Conservation (phyloP, 1,284 basidiomycete species). For the Melampsora americana region DNA sequence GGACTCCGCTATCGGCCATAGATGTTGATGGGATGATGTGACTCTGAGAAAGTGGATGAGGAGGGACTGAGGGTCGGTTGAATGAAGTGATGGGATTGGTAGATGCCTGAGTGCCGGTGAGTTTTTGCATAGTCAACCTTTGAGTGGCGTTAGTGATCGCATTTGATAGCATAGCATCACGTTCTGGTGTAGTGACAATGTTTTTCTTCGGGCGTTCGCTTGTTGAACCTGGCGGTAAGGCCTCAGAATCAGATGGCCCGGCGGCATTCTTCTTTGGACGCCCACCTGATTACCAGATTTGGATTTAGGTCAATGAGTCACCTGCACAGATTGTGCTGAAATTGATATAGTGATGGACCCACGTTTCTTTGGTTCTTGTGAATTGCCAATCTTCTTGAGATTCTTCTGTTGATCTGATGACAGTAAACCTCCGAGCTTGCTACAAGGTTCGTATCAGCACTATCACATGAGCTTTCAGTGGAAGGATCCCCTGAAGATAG, state of each 20-base stretch:
- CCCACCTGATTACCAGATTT: constrained; percentile 3
- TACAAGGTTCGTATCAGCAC: constrained; percentile 12
- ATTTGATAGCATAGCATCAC: constrained; percentile 29
- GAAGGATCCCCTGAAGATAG: background rate
- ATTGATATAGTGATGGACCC: background rate
- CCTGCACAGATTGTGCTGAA: too few relatives aligned
- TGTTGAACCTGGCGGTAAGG: background rate
- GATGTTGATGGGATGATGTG: constrained; percentile 7
- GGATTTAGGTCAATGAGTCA: too few relatives aligned
- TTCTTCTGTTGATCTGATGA: background rate
- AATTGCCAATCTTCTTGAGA: background rate
- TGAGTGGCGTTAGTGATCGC: constrained; percentile 43
- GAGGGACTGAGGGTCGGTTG: background rate
- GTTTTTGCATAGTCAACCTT: constrained; percentile 26
- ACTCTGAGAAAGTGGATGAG: constrained; percentile 38
- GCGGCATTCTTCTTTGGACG: constrained; percentile 30
- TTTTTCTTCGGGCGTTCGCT: background rate
- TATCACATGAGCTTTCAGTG: too few relatives aligned
- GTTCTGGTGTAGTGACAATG: constrained; percentile 13
- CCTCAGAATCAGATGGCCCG: background rate
- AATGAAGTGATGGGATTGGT: background rate
- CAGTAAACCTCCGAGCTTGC: constrained; percentile 14
- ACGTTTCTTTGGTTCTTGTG: constrained; percentile 10
- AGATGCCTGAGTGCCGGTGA: constrained; percentile 8
- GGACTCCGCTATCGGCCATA: background rate